phyloP scores from a whole-genome alignment of 1,139 yeast genomes.

The Blastobotrys indianensis region DNA sequence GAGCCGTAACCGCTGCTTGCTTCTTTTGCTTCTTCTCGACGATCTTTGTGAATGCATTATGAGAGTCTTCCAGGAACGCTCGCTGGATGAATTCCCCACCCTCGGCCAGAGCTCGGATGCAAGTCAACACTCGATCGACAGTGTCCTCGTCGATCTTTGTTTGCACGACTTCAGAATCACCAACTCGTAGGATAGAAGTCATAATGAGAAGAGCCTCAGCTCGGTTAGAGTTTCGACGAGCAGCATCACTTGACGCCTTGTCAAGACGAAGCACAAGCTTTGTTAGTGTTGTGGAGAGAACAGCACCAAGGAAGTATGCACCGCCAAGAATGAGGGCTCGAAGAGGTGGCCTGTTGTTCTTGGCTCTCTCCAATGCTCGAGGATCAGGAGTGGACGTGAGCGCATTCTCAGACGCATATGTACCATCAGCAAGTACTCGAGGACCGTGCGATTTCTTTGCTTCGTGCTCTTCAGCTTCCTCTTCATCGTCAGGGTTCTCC shows the following conservation, averaged over 20 bases:
- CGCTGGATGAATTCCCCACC: constrained; percentile 48
- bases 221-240: constrained; percentile 69
- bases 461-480: constrained; percentile 28
- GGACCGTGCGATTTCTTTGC: constrained; percentile 56
- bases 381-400: constrained; percentile 41
- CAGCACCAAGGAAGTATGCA: constrained; percentile 87
- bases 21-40: constrained; percentile 46
- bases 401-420: constrained; percentile 95
- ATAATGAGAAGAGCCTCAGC: constrained; percentile 93
- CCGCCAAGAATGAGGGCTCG: constrained; percentile 80
- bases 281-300: constrained; percentile 80
- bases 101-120: constrained; percentile 71
- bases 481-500: constrained; percentile 28
- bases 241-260: constrained; percentile 46
- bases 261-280: constrained; percentile 79
- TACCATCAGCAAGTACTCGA: constrained; percentile 91
- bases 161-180: constrained; percentile 69
- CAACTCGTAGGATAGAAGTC: constrained; percentile 87
- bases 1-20: constrained; percentile 54
- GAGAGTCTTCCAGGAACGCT: constrained; percentile 85
- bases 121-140: constrained; percentile 80
- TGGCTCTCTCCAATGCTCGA: constrained; percentile 32
- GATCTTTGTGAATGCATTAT: constrained; percentile 69
- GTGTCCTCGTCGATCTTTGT: constrained; percentile 93
- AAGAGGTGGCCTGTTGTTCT: constrained; percentile 54